Base-by-base conservation (phyloP, 192 early-diverging fungal genomes). In the Spizellomyces sp. region DNA sequence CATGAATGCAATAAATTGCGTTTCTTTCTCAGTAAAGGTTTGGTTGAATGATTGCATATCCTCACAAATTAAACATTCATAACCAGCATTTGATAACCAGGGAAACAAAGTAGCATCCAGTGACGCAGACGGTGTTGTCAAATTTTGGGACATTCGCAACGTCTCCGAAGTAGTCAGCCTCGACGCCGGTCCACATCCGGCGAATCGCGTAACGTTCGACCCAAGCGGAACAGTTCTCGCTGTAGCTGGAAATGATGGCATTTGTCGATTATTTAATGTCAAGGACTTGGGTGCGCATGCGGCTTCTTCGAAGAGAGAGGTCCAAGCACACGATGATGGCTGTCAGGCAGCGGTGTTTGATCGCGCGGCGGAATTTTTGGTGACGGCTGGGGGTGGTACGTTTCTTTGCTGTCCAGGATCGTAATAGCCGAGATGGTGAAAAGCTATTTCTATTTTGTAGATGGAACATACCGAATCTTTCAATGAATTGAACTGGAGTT, bases 71-170 rank as follows among this genome's bases (percentile, higher is more conserved):
- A 0, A 36, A 36, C 27, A 36, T 36, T n/a, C 1, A 36, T 36
- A 44, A 14, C 22, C 70, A 72, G 6, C 58, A n/a, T 7, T 69
- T 21, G 19, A 10, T 5, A 17, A 46, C 27, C 3, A 86, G 81
- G 82, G 80, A 8, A 74, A 82, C 45, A 42, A 45, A 2, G 72
- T 87, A 57, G 81, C 81, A 12, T 79, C 79, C 15, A 80, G 78
- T 59, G 83, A 85, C 66, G 75, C 83, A 2, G 82, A 82, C 54
- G 86, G 86, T 15, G 62, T 76, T 4, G 81, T 83, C 15, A 87
- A 87, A 57, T 52, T 82, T 43, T 87, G 83, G 83, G 86, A 87
- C 65, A 67, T 85, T 41, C 65, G 83, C 0, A 75, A 73, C 50
- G 79, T 75, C 15, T 67, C 74, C n/a, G 86, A 85, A 55, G 45